Conservation (phyloP, 2,329 filamentous ascomycete species). For the Epichloe coenophiala region DNA sequence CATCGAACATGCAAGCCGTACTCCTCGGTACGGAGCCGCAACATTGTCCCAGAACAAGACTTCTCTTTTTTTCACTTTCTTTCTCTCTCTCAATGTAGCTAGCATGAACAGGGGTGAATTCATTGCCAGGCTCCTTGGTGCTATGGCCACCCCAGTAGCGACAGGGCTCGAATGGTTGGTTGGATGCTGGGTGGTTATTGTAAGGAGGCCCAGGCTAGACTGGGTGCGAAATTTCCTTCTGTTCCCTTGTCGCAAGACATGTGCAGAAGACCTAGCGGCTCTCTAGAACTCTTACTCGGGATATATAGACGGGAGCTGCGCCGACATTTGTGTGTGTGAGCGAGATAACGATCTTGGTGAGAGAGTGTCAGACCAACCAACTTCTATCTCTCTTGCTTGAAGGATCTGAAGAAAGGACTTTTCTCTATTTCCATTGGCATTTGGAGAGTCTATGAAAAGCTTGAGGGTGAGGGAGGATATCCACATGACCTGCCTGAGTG, state of each 20-base stretch:
- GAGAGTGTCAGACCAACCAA: neutral
- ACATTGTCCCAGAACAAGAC: constrained; percentile 1
- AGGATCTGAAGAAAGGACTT: too few relatives aligned
- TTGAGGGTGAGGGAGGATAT: neutral
- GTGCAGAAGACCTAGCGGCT: neutral
- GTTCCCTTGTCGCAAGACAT: constrained; percentile 2
- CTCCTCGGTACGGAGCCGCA: neutral
- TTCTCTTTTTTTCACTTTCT: neutral
- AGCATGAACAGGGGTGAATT: constrained; percentile 8
- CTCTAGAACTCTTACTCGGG: neutral
- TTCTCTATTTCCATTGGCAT: neutral
- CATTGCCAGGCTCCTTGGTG: constrained; percentile 9
- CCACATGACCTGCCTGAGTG: neutral
- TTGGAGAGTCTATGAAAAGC: neutral
- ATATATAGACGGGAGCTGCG: neutral
- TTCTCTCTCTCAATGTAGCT: constrained; percentile 3
- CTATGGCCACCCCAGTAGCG: constrained; percentile 8
- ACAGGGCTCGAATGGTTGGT: constrained; percentile 8
- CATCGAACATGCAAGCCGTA: neutral
- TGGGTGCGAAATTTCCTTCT: constrained; percentile 4
- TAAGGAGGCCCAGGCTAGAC: constrained; percentile 7
- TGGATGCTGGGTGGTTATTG: constrained; percentile 5
- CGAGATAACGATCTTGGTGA: neutral
- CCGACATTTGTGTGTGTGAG: neutral
- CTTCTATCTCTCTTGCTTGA: too few relatives aligned